phyloP scores from a whole-genome alignment of 192 early-diverging fungal species.

The Linnemannia hyalina region DNA sequence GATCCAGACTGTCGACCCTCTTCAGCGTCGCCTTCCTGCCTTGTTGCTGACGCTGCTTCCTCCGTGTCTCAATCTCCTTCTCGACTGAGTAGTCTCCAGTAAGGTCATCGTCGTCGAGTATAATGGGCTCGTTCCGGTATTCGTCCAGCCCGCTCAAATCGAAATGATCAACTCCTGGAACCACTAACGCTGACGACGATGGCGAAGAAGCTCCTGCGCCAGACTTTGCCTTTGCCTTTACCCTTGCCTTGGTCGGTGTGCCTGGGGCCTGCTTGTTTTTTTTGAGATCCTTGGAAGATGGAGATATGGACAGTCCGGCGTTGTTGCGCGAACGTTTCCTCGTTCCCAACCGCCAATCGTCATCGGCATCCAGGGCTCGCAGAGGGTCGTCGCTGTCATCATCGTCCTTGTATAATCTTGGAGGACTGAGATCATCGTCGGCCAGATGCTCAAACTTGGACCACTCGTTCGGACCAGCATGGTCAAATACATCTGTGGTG shows the following conservation, averaged over 20 bases:
- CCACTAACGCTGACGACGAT: neutral
- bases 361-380: neutral
- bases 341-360: neutral
- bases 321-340: neutral
- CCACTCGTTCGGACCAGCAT: neutral
- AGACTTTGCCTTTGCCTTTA: neutral
- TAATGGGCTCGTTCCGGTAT: neutral
- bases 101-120: neutral
- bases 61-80: neutral
- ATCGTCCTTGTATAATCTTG: slow-evolving; percentile 6
- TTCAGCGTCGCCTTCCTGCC: too few relatives aligned
- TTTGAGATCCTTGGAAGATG: neutral
- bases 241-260: neutral
- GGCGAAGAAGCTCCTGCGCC: neutral
- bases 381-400: neutral
- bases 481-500: neutral
- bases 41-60: neutral
- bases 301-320: neutral
- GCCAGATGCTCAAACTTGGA: slow-evolving; percentile 1
- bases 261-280: neutral
- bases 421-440: slow-evolving; percentile 29
- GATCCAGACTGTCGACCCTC: too few relatives aligned
- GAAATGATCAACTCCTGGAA: neutral
- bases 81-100: neutral
- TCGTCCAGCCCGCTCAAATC: neutral